Evolutionary conservation across 768 basidiomycete genomes (phyloP).

Genomic region (Collybiopsis luxurians): DNA sequence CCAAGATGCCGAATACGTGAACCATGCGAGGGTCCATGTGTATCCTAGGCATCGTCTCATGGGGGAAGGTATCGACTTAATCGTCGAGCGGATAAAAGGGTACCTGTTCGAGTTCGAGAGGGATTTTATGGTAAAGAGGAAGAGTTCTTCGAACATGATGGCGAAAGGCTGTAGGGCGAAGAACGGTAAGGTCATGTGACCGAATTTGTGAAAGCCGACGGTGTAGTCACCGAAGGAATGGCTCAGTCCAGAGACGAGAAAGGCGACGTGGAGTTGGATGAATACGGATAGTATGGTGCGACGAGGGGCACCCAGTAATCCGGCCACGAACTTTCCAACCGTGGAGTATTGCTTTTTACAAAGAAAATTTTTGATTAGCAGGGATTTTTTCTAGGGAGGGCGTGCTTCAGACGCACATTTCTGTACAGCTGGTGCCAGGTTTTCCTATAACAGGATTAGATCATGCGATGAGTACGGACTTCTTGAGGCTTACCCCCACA

Average conservation of each 20-base stretch:
- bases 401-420: not conserved
- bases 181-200: not conserved
- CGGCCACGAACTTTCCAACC: not conserved
- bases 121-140: not conserved
- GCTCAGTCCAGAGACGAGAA: constrained; percentile 1
- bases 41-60: too few species aligned
- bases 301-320: not conserved
- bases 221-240: not conserved
- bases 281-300: not conserved
- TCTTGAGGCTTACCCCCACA: constrained; percentile 5
- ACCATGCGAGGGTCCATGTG: too few species aligned
- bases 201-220: not conserved
- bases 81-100: too few species aligned
- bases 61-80: too few species aligned
- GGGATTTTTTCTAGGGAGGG: too few species aligned
- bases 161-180: not conserved
- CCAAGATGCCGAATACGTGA: too few species aligned
- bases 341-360: not conserved
- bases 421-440: not conserved
- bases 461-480: too few species aligned
- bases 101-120: too few species aligned
- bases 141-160: not conserved
- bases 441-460: not conserved
- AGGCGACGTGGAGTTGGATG: not conserved
- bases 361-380: too few species aligned